A percentile compares a stretch with the other conserved stretches of the same genome.
These are phyloP conservation scores for Metschnikowia noctiluminum DNA, from an alignment of 805 yeast genomes.

Conservation along the genomic window DNA sequence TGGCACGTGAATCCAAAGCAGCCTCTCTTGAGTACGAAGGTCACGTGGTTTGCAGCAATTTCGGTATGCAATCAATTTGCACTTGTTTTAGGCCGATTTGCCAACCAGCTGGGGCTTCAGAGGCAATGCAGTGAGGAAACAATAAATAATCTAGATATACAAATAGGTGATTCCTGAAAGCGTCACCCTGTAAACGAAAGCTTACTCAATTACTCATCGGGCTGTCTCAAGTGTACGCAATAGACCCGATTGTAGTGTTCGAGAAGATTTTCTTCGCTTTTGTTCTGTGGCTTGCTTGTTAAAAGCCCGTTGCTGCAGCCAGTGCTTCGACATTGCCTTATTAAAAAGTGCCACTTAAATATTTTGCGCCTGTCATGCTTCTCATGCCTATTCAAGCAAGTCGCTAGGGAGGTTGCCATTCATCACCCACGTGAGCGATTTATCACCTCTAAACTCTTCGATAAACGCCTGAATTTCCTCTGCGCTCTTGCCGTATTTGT, in stretches of 20 bases:
- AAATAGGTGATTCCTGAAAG: not conserved
- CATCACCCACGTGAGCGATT: constrained; percentile 46
- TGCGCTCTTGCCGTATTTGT: constrained; percentile 36
- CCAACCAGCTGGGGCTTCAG: too few relatives aligned
- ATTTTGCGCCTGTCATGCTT: not conserved
- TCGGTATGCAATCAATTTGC: too few relatives aligned
- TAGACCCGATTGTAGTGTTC: too few relatives aligned
- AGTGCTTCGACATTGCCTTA: not conserved
- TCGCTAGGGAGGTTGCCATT: constrained; percentile 43
- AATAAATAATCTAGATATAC: too few relatives aligned
- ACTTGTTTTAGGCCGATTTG: too few relatives aligned
- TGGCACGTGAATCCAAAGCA: too few relatives aligned
- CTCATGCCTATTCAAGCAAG: constrained; percentile 13
- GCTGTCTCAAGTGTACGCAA: too few relatives aligned
- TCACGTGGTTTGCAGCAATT: not conserved
- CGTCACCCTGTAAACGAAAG: too few relatives aligned
- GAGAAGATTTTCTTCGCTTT: not conserved
- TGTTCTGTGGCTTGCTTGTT: not conserved
- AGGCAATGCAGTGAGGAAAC: not conserved
- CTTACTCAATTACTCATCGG: too few relatives aligned
- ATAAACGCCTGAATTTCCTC: constrained; percentile 40
- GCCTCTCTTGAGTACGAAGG: not conserved
- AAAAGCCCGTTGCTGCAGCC: not conserved
- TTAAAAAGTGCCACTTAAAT: not conserved
- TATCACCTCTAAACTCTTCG: constrained; percentile 42